Evolutionary conservation across 306 rosid genomes (phyloP).

Genomic region (Comarum palustre): DNA sequence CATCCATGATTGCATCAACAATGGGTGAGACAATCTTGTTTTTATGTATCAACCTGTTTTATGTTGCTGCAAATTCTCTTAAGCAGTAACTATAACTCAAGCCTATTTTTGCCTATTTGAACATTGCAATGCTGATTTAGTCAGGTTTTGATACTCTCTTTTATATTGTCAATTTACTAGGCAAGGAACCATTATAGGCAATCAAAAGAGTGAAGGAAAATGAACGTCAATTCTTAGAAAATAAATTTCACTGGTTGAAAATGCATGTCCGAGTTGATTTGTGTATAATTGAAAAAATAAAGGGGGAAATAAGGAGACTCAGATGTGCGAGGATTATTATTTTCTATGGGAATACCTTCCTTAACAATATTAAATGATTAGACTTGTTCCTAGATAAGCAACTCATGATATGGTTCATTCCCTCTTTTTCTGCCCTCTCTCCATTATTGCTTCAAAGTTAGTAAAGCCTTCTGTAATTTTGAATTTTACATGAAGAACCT

Average conservation of each 20-base stretch:
- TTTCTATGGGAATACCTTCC: neutral
- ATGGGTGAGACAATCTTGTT: slow-evolving; percentile 52
- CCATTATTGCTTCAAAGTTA: neutral
- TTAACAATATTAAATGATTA: neutral
- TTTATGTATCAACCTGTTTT: neutral
- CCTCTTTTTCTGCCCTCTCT: neutral
- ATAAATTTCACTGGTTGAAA: neutral
- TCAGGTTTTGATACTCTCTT: neutral
- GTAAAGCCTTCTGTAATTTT: slow-evolving; percentile 7
- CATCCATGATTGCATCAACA: slow-evolving; percentile 72
- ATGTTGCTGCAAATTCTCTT: neutral
- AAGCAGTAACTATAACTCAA: neutral
- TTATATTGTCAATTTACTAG: neutral
- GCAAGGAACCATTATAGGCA: neutral
- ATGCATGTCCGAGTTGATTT: neutral
- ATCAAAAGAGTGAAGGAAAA: neutral
- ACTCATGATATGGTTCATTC: neutral
- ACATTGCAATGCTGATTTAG: neutral
- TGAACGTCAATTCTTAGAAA: neutral
- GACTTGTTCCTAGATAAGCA: neutral
- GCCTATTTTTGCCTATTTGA: neutral
- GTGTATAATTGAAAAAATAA: neutral
- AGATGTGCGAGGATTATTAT: neutral
- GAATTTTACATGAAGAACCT: neutral
- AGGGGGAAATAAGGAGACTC: neutral